Evolutionary conservation across 2,329 filamentous ascomycete genomes (phyloP).

Genomic region (Fusarium pseudocircinatum): DNA sequence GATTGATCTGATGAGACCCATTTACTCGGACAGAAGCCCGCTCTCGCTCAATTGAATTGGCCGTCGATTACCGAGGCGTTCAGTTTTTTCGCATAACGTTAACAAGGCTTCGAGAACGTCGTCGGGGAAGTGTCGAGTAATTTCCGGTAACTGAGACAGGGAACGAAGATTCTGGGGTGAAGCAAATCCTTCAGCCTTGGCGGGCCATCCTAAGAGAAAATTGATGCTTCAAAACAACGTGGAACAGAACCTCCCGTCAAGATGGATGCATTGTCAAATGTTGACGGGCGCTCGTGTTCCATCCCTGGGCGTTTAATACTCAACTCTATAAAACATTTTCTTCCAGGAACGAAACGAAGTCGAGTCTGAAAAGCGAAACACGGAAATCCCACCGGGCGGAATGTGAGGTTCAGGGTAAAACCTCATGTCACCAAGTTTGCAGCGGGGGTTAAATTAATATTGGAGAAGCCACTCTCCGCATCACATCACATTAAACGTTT

Average conservation of each 20-base stretch:
- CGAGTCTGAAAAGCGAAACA: not conserved
- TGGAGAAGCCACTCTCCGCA: not conserved
- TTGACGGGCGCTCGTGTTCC: not conserved
- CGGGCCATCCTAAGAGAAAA: not conserved
- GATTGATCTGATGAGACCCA: not conserved
- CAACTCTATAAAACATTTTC: accelerated
- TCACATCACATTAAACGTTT: not conserved
- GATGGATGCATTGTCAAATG: not conserved
- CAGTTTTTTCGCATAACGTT: not conserved
- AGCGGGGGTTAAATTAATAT: not conserved
- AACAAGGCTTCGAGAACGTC: not conserved
- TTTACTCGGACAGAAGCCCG: constrained; percentile 1
- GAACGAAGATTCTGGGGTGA: not conserved
- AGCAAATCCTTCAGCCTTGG: not conserved
- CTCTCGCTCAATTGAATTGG: not conserved
- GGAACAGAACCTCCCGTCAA: too few species aligned
- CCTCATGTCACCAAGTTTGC: not conserved
- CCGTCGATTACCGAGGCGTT: constrained; percentile 10
- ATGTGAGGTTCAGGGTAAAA: not conserved
- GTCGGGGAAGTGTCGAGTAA: not conserved
- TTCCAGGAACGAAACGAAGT: not conserved
- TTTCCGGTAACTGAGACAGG: not conserved
- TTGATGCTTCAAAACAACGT: not conserved
- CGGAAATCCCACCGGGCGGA: not conserved
- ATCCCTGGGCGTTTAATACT: not conserved